Percentiles rank a stretch among this genome's conserved stretches.
phyloP scores from a whole-genome alignment of 1,284 basidiomycete genomes.

The Fomitopsis pinicola region DNA sequence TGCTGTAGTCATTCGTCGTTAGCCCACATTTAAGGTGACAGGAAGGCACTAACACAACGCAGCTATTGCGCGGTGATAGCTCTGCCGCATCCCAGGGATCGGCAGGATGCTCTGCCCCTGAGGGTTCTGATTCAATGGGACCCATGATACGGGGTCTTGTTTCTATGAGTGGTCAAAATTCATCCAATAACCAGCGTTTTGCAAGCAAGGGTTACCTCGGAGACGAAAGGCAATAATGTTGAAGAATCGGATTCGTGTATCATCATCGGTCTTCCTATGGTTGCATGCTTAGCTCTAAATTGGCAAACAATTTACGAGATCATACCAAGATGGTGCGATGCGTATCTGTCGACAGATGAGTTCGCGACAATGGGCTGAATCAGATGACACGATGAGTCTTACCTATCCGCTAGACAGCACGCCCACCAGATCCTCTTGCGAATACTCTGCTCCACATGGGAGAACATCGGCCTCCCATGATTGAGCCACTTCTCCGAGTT shows the following conservation, averaged over 20 bases:
- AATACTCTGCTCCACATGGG: conserved; percentile 64
- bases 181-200: background rate
- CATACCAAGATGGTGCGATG: conserved; percentile 16
- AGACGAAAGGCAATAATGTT: conserved; percentile 58
- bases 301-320: too few relatives aligned
- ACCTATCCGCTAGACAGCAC: conserved; percentile 74
- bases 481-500: conserved; percentile 76
- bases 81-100: conserved; percentile 43
- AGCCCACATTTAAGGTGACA: background rate
- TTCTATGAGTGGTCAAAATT: conserved; percentile 26
- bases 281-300: background rate
- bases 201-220: conserved; percentile 34
- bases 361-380: background rate
- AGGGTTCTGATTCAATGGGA: conserved; percentile 34
- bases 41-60: conserved; percentile 50
- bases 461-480: conserved; percentile 57
- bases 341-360: conserved; percentile 12
- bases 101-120: conserved; percentile 34
- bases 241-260: conserved; percentile 77
- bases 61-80: conserved; percentile 56
- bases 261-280: conserved; percentile 61
- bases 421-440: conserved; percentile 83
- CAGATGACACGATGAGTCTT: background rate
- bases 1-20: conserved; percentile 31
- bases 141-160: conserved; percentile 53